These are phyloP conservation scores for Ogataea hybrid DNA, from an alignment of 1,139 yeast species.

Conservation along the genomic window DNA sequence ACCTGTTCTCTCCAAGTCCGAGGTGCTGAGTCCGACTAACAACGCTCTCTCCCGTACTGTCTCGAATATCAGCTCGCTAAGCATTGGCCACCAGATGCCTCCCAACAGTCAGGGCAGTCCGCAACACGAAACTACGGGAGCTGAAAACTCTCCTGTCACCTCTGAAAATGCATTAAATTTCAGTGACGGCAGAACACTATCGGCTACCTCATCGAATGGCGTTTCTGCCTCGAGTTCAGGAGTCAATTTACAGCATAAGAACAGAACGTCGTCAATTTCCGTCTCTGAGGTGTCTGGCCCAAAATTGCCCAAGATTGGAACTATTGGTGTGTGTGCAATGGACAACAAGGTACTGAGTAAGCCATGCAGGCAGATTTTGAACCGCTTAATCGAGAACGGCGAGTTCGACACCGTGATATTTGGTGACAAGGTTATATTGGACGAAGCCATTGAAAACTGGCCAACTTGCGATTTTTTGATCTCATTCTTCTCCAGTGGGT, in stretches of 20 bases:
- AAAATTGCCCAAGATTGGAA: slow-evolving; percentile 74
- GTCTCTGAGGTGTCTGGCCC: slow-evolving; percentile 42
- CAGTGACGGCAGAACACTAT: slow-evolving; percentile 16
- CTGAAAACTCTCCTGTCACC: slow-evolving; percentile 9
- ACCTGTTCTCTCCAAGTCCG: slow-evolving; percentile 59
- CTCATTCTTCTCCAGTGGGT: slow-evolving; percentile 92
- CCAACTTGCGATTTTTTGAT: slow-evolving; percentile 96
- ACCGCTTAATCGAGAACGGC: slow-evolving; percentile 84
- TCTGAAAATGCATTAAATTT: slow-evolving; percentile 17
- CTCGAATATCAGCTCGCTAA: slow-evolving; percentile 33
- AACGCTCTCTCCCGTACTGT: slow-evolving; percentile 31
- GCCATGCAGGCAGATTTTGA: slow-evolving; percentile 90
- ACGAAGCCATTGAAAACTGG: slow-evolving; percentile 94
- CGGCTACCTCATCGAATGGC: slow-evolving; percentile 15
- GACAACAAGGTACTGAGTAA: slow-evolving; percentile 94
- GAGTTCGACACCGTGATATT: slow-evolving; percentile 96
- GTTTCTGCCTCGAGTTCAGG: slow-evolving; percentile 18
- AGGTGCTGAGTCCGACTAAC: slow-evolving; percentile 33
- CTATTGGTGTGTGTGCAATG: slow-evolving; percentile 99
- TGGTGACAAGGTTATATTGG: slow-evolving; percentile 96
- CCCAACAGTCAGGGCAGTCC: slow-evolving; percentile 5
- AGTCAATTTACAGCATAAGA: slow-evolving; percentile 17
- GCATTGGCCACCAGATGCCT: slow-evolving; percentile 23
- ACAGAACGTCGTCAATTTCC: slow-evolving; percentile 45
- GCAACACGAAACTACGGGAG: slow-evolving; percentile 2